A percentile compares a stretch with the other conserved stretches of the same genome.
Conservation (phyloP, 805 yeast species). For the Yarrowia sp. region DNA sequence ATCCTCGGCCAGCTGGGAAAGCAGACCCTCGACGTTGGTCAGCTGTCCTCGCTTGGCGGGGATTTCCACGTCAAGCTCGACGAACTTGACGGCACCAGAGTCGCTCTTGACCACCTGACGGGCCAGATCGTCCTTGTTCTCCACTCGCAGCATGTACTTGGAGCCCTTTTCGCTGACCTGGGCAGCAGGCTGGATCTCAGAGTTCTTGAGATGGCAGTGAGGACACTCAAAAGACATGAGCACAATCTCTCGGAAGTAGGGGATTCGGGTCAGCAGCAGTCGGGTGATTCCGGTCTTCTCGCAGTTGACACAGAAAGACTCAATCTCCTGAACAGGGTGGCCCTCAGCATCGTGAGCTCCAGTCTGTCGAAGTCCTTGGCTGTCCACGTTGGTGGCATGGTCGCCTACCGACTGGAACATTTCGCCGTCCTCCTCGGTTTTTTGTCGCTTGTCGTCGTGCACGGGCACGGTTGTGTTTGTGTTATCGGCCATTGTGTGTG, state of each 20-base stretch:
- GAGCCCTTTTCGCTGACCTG: slow-evolving; percentile 88
- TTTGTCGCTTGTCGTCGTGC: slow-evolving; percentile 38
- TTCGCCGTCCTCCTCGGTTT: slow-evolving; percentile 17
- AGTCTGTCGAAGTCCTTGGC: slow-evolving; percentile 58
- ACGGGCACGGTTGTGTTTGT: slow-evolving; percentile 3
- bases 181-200: slow-evolving; percentile 96
- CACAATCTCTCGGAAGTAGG: slow-evolving; percentile 88
- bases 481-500: slow-evolving; percentile 10
- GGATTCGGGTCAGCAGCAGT: slow-evolving; percentile 84
- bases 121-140: slow-evolving; percentile 72
- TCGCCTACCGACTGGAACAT: slow-evolving; percentile 30
- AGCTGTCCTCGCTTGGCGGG: slow-evolving; percentile 95
- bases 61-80: slow-evolving; percentile 88
- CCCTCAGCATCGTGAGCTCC: slow-evolving; percentile 87
- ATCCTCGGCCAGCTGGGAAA: slow-evolving; percentile 83
- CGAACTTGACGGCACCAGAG: slow-evolving; percentile 77
- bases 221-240: slow-evolving; percentile 96
- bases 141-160: slow-evolving; percentile 72
- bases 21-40: slow-evolving; percentile 89
- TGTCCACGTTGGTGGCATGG: slow-evolving; percentile 12
- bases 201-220: slow-evolving; percentile 89
- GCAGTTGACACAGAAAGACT: slow-evolving; percentile 96
- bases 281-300: slow-evolving; percentile 84
- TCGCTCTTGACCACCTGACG: slow-evolving; percentile 94
- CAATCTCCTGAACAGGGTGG: slow-evolving; percentile 93